Percentiles rank a stretch among this genome's conserved stretches.
These are phyloP conservation scores for Kitagawia praeruptora DNA, from an alignment of 129 eudicot genomes.

Conservation along the genomic window DNA sequence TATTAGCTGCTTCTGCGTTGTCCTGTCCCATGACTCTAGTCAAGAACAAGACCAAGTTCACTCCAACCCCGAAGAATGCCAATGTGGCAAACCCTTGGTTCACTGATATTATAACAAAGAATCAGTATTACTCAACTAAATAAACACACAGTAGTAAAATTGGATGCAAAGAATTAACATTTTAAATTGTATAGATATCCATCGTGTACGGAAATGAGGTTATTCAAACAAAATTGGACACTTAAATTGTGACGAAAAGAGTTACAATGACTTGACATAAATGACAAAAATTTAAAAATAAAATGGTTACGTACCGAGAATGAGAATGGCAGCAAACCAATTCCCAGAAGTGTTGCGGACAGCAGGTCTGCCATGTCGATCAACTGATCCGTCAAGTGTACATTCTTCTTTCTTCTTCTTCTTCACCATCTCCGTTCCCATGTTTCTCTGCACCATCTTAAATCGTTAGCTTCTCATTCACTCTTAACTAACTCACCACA, in stretches of 20 bases:
- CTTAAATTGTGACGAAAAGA: not conserved
- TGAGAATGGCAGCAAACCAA: constrained; percentile 73
- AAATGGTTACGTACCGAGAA: constrained; percentile 42
- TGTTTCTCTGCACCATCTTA: constrained; percentile 17
- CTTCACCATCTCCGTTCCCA: constrained; percentile 27
- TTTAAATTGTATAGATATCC: no score
- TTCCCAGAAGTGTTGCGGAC: constrained; percentile 55
- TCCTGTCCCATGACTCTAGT: constrained; percentile 90
- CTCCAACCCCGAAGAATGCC: constrained; percentile 86
- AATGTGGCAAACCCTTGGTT: constrained; percentile 90
- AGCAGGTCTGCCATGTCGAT: constrained; percentile 58
- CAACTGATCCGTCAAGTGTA: constrained; percentile 74
- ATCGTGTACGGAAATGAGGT: not conserved
- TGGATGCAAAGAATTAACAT: no score
- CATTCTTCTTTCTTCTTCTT: constrained; percentile 33
- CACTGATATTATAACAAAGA: constrained; percentile 27
- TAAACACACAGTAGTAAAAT: not conserved
- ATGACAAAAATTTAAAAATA: no score
- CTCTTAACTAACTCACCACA: not conserved
- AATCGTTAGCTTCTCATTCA: not conserved
- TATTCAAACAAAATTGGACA: not conserved
- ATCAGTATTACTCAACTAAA: not conserved
- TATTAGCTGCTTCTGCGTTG: constrained; percentile 83
- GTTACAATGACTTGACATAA: not conserved
- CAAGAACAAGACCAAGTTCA: constrained; percentile 70